A percentile compares a stretch with the other conserved stretches of the same genome.
Evolutionary conservation across 768 basidiomycete genomes (phyloP).

Genomic region (Lactifluus echinatus): DNA sequence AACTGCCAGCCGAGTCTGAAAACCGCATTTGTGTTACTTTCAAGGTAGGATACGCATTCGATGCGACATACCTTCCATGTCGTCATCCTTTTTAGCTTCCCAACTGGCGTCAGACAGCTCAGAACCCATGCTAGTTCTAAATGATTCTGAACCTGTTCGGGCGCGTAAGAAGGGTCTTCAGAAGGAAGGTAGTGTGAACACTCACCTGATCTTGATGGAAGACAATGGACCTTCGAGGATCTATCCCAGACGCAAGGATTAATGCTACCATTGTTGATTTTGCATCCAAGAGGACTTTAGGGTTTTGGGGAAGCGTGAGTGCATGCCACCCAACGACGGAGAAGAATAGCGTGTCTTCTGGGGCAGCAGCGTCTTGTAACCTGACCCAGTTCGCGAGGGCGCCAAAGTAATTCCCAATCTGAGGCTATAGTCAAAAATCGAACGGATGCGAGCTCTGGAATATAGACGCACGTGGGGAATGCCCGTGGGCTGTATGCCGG

Average conservation of each 20-base stretch:
- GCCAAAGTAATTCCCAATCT: constrained; percentile 94
- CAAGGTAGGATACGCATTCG: neutral
- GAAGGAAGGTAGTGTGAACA: too few relatives aligned
- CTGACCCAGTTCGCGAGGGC: constrained; percentile 85
- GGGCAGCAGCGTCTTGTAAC: constrained; percentile 53
- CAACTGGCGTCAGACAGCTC: constrained; percentile 75
- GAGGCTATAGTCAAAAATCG: neutral
- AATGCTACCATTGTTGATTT: constrained; percentile 73
- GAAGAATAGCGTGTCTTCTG: constrained; percentile 63
- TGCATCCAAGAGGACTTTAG: constrained; percentile 48
- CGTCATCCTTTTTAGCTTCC: constrained; percentile 83
- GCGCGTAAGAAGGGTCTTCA: neutral
- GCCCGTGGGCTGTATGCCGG: constrained; percentile 91
- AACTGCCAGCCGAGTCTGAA: constrained; percentile 64
- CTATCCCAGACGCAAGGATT: constrained; percentile 77
- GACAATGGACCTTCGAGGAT: constrained; percentile 61
- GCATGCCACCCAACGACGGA: constrained; percentile 94
- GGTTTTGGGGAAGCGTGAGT: constrained; percentile 85
- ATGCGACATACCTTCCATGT: constrained; percentile 76
- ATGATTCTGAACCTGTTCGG: constrained; percentile 65
- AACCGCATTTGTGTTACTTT: neutral
- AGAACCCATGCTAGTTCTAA: constrained; percentile 87
- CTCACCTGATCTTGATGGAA: constrained; percentile 86
- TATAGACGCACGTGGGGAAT: constrained; percentile 64
- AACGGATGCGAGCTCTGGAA: neutral